phyloP scores from a whole-genome alignment of 164 flowering plant genomes.

The Vitis cinerea region DNA sequence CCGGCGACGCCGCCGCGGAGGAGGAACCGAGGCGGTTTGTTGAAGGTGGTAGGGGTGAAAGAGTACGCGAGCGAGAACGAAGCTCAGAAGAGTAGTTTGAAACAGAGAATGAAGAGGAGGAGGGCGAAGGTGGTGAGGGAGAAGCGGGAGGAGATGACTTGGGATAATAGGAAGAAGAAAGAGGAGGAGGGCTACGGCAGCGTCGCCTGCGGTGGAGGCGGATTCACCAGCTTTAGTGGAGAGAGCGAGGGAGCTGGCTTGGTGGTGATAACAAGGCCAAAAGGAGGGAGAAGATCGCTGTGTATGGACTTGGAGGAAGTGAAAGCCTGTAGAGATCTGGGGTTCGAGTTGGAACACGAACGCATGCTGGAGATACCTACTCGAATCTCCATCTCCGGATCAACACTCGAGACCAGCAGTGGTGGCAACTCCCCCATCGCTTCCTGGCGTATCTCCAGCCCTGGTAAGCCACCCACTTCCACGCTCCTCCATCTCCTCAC shows the following conservation, averaged over 20 bases:
- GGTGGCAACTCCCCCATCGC: constrained; percentile 62
- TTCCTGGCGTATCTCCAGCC: constrained; percentile 66
- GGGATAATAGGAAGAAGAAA: constrained; percentile 11
- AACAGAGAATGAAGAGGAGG: constrained; percentile 16
- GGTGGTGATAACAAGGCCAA: constrained; percentile 52
- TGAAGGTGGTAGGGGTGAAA: constrained; percentile 15
- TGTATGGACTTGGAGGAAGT: constrained; percentile 71
- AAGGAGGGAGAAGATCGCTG: constrained; percentile 53
- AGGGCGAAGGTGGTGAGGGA: constrained; percentile 23
- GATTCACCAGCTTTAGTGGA: constrained; percentile 13
- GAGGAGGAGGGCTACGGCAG: not conserved
- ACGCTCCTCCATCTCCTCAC: no score
- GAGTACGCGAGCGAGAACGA: constrained; percentile 59
- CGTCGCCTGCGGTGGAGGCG: not conserved
- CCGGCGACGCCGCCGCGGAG: constrained; percentile 29
- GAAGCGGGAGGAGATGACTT: constrained; percentile 22
- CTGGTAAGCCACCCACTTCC: constrained; percentile 36
- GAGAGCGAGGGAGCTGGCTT: constrained; percentile 30
- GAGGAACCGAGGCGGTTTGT: constrained; percentile 11
- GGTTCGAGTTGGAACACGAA: constrained; percentile 60
- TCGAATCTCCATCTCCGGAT: constrained; percentile 30
- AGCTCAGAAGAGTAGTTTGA: constrained; percentile 8
- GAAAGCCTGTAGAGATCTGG: constrained; percentile 71
- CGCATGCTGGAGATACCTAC: constrained; percentile 40
- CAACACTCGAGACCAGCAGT: constrained; percentile 51